These are phyloP conservation scores for Coprinopsis marcescibilis DNA, from an alignment of 768 basidiomycete species.

Conservation along the genomic window DNA sequence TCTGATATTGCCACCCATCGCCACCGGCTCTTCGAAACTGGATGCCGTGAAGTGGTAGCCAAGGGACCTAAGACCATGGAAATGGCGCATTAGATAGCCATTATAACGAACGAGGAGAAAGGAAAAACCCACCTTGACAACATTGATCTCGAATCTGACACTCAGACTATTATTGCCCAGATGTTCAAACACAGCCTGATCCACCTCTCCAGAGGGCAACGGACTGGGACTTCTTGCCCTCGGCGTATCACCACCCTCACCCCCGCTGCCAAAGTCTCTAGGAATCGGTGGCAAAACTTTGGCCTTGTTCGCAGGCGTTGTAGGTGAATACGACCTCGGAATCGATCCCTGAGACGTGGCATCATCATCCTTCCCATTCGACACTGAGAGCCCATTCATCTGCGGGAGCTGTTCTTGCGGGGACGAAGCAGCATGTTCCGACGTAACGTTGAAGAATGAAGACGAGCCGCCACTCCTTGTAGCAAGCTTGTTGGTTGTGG, in stretches of 20 bases:
- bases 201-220: conserved; percentile 61
- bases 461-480: conserved; percentile 76
- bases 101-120: conserved; percentile 1
- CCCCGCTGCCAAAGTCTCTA: conserved; percentile 52
- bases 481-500: conserved; percentile 44
- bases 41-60: conserved; percentile 89
- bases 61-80: conserved; percentile 62
- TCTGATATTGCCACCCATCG: conserved; percentile 96
- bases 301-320: conserved; percentile 44
- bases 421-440: conserved; percentile 25
- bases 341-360: conserved; percentile 11
- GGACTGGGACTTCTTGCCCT: conserved; percentile 43
- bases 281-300: conserved; percentile 79
- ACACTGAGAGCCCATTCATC: conserved; percentile 14
- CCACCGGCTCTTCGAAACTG: conserved; percentile 90
- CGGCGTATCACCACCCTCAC: conserved; percentile 23
- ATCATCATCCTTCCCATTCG: conserved; percentile 17
- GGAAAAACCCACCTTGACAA: conserved; percentile 75
- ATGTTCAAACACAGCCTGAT: conserved; percentile 63
- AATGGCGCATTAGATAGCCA: not conserved
- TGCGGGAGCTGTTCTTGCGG: conserved; percentile 15
- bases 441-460: conserved; percentile 77
- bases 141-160: conserved; percentile 94
- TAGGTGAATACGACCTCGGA: conserved; percentile 32
- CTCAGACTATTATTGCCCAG: conserved; percentile 74